Conservation (phyloP, 345 rosid genomes). For the Lepidium didymum region DNA sequence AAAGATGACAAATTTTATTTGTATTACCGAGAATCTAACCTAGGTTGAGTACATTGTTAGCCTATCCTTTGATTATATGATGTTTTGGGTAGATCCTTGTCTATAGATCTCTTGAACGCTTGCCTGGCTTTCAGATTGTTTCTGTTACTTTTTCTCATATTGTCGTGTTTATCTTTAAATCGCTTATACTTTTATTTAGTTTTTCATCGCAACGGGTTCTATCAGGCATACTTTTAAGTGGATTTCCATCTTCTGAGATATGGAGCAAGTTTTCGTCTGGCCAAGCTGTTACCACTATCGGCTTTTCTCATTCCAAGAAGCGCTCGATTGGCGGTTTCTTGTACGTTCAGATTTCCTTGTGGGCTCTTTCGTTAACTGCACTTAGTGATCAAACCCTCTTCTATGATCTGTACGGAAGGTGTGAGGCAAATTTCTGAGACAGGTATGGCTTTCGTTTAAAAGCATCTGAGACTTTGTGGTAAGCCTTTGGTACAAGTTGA, state of each 20-base stretch:
- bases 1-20: background rate
- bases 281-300: conserved; percentile 57
- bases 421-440: conserved; percentile 53
- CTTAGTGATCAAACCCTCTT: conserved; percentile 51
- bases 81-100: background rate
- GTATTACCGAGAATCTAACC: background rate
- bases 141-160: background rate
- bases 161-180: background rate
- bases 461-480: conserved; percentile 26
- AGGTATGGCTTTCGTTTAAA: conserved; percentile 42
- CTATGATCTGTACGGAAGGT: conserved; percentile 39
- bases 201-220: conserved; percentile 39
- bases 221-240: conserved; percentile 41
- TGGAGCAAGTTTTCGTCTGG: conserved; percentile 65
- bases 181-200: background rate
- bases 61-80: background rate
- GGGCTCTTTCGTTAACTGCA: conserved; percentile 88
- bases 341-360: conserved; percentile 68
- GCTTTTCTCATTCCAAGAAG: conserved; percentile 76
- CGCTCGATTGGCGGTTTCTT: conserved; percentile 88
- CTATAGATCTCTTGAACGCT: background rate
- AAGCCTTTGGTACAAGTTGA: background rate
- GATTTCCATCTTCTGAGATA: conserved; percentile 38
- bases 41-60: background rate
- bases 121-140: background rate